These are phyloP conservation scores for Aspergillus affinis DNA, from an alignment of 495 filamentous ascomycete genomes.

Conservation along the genomic window DNA sequence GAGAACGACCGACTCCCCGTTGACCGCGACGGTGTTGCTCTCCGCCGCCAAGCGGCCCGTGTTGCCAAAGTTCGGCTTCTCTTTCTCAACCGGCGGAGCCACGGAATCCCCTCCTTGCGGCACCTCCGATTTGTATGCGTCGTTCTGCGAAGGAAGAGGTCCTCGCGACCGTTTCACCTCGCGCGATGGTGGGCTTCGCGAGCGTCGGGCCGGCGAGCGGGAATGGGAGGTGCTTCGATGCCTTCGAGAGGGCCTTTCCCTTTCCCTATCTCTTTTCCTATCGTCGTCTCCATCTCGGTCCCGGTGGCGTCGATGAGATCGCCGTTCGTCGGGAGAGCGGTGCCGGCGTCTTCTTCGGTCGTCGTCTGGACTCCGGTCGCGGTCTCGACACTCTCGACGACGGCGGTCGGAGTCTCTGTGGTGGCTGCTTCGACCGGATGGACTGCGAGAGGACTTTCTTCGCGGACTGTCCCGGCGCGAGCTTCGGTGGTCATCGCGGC, in stretches of 20 bases:
- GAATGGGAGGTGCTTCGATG: constrained; percentile 31
- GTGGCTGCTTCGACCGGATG: constrained; percentile 20
- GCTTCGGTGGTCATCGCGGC: constrained; percentile 31
- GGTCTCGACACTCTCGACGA: constrained; percentile 30
- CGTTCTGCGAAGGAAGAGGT: constrained; percentile 68
- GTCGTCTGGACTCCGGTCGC: constrained; percentile 25
- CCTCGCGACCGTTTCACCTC: constrained; percentile 43
- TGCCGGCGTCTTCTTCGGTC: constrained; percentile 32
- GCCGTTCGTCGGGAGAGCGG: constrained; percentile 26
- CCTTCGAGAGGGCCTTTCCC: constrained; percentile 27
- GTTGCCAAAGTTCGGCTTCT: constrained; percentile 82
- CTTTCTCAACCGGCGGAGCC: constrained; percentile 56
- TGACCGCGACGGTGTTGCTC: constrained; percentile 77
- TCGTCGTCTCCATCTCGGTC: constrained; percentile 25
- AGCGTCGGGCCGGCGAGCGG: constrained; percentile 32
- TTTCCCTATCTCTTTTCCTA: constrained; percentile 17
- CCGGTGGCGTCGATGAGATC: constrained; percentile 28
- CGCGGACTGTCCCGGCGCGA: constrained; percentile 31
- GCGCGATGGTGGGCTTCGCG: constrained; percentile 28
- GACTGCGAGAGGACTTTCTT: constrained; percentile 33
- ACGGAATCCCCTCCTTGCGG: constrained; percentile 35
- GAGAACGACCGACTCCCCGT: constrained; percentile 67
- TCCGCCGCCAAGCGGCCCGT: constrained; percentile 84
- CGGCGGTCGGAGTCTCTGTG: constrained; percentile 27
- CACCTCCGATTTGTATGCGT: constrained; percentile 60